Base-by-base conservation (phyloP, 2,329 filamentous ascomycete genomes). In the Coniochaeta prunicola region DNA sequence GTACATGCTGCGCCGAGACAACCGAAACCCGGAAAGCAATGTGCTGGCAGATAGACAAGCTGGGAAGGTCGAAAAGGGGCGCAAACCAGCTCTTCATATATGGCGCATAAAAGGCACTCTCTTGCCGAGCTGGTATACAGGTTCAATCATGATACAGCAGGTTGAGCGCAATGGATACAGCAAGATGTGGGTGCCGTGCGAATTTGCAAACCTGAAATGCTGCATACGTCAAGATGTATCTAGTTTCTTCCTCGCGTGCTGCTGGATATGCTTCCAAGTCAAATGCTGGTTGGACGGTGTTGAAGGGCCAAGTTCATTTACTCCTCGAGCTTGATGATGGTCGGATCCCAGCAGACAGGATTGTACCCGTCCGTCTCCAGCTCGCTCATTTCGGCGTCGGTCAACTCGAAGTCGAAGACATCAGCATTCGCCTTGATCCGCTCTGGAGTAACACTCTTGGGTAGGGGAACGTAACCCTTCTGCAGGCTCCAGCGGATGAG, bases 401-500 rank as follows among this genome's bases (percentile, higher is more conserved):
- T 76, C 28, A 89, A 74, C 66, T 81, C 79, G 69, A 89, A 89
- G 66, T 85, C 82, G 10, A 69, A 85, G 62, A 82, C 79, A 68
- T 85, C 76, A 67, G 86, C 82, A 72, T 90, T 90, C 68, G 78
- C 80, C 69, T 77, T 74, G 62, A 88, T 87, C 38, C 84, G 77
- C 36, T 74, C 74, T 28, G 80, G 77, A 31, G 80, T 86, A 48
- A 81, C 82, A 65, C 81, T 86, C 77, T 88, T 88, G 59, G 85
- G 85, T 61, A 88, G 76, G 38, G 86, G 82, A 13, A 84, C 79
- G 70, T 84, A 86, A 4, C 84, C 88, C 74, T 90, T 92, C 73
- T 96, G 89, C 72, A 96, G 71, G 64, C 88, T 89, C 81, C 91
- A 96, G 62, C 91, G 81, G 56, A 96, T 75, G 67, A 96, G 73